Evolutionary conservation across 164 flowering plant species (phyloP).

Genomic region (Cinnamomum chago): DNA sequence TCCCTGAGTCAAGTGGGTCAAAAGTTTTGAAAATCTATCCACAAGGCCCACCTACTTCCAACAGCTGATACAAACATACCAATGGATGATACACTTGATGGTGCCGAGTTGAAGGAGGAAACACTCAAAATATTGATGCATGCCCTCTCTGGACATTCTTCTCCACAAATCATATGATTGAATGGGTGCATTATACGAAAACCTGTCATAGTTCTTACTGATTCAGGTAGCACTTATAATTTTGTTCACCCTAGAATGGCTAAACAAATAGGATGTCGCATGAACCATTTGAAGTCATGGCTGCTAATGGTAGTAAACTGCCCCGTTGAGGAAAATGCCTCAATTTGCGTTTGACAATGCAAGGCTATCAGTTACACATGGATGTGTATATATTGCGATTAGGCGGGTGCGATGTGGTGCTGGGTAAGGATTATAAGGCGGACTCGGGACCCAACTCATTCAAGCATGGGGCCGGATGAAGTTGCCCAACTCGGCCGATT

Average conservation of each 20-base stretch:
- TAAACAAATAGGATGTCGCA: not conserved
- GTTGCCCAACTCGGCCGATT: no score
- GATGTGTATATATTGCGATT: not conserved
- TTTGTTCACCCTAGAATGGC: not conserved
- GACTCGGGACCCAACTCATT: no score
- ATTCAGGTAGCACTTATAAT: not conserved
- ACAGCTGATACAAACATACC: no score
- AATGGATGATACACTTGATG: not conserved
- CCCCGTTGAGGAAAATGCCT: not conserved
- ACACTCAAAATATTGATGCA: not conserved
- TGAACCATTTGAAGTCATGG: not conserved
- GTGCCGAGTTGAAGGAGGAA: not conserved
- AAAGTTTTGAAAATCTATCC: no score
- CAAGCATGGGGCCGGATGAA: no score
- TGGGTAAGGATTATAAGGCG: no score
- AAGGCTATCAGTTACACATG: not conserved
- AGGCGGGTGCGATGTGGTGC: no score
- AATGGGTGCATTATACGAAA: not conserved
- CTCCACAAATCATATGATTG: not conserved
- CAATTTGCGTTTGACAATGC: not conserved
- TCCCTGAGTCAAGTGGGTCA: no score
- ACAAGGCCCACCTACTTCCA: no score
- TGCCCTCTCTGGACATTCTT: not conserved
- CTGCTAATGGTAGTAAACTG: no score
- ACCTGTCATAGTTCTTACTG: not conserved